These are phyloP conservation scores for Mycotypha africana DNA, from an alignment of 371 early-diverging fungal genomes.

Conservation along the genomic window DNA sequence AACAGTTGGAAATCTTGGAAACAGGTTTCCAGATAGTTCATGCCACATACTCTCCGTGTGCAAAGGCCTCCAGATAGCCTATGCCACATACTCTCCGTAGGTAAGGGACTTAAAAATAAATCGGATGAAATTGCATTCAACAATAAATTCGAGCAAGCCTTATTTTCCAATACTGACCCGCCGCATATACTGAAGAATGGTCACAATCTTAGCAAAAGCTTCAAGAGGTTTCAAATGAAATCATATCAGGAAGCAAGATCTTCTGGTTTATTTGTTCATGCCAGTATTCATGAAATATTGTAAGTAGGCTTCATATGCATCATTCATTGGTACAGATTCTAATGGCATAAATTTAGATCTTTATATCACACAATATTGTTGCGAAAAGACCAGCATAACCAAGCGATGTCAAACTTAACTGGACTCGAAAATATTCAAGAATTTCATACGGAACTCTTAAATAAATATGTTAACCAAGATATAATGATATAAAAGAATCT, in stretches of 20 bases:
- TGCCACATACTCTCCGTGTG: no score
- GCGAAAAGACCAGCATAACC: conserved; percentile 11
- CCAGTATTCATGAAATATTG: conserved; percentile 16
- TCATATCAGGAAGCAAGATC: conserved; percentile 16
- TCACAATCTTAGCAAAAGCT: conserved; percentile 9
- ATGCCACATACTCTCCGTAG: no score
- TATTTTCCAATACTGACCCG: conserved; percentile 12
- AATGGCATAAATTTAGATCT: conserved; percentile 14
- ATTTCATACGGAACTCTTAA: conserved; percentile 12
- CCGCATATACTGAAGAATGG: conserved; percentile 18
- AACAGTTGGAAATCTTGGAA: no score
- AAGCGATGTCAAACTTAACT: conserved; percentile 10
- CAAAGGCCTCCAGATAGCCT: no score
- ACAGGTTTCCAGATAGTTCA: no score
- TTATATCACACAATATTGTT: conserved; percentile 17
- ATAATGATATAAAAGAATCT: conserved; percentile 13
- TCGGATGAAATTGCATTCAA: conserved; percentile 14
- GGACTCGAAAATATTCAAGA: conserved; percentile 14
- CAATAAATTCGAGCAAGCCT: conserved; percentile 12
- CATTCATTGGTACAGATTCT: conserved; percentile 14
- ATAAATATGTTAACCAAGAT: conserved; percentile 14
- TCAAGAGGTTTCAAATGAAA: conserved; percentile 12
- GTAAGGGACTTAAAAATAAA: no score
- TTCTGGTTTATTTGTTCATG: conserved; percentile 16
- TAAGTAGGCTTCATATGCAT: conserved; percentile 10